Base-by-base conservation (phyloP, 2,329 filamentous ascomycete species). In the Colletotrichum aenigma region DNA sequence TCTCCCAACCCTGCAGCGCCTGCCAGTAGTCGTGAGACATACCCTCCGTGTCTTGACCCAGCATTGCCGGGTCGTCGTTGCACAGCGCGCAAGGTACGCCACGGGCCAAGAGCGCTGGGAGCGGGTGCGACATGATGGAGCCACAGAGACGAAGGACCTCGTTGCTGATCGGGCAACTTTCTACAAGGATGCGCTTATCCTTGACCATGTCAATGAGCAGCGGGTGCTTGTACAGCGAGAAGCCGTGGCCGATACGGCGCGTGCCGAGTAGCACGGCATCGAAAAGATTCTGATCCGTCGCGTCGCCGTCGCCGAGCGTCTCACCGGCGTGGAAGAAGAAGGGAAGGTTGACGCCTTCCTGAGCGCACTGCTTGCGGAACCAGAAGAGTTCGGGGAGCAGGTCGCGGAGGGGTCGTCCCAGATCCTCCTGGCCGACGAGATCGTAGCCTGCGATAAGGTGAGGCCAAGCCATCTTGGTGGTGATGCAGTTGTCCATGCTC, bases 261-360 rank as follows among this genome's bases (percentile, higher is more conserved):
- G 94, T 95, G 3, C 95, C 95, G 8, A 97, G 89, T 12, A 97
- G 87, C 18, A 97, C 89, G 1, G 94, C 94, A 83, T 97, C 95
- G 82, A 95, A 95, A 9, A 95, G 88, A 80, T 95, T 95, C 77
- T 92, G 88, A 48, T 78, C 75, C 55, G 71, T 72, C 24, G 68
- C 70, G 43, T 61, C 61, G 64, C 77, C 77, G 58, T 70, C 66
- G 64, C 94, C 94, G 2, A 96, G 90, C 52, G 91, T 94, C 84
- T 97, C 95, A 78, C 95, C 95, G 0, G 95, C 95, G 83, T 97
- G 95, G 86, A 97, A 96, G 87, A 96, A 96, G 87, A 97, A 96
- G 2, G 95, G 95, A 24, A 98, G 92, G 65, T 94, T 90, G 30
- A 97, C 89, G 6, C 90, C 91, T 80, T 94, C 92, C 81, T 94